A percentile compares a stretch with the other conserved stretches of the same genome.
Conservation (phyloP, 495 filamentous ascomycete species). For the Penicillium diatomitis region DNA sequence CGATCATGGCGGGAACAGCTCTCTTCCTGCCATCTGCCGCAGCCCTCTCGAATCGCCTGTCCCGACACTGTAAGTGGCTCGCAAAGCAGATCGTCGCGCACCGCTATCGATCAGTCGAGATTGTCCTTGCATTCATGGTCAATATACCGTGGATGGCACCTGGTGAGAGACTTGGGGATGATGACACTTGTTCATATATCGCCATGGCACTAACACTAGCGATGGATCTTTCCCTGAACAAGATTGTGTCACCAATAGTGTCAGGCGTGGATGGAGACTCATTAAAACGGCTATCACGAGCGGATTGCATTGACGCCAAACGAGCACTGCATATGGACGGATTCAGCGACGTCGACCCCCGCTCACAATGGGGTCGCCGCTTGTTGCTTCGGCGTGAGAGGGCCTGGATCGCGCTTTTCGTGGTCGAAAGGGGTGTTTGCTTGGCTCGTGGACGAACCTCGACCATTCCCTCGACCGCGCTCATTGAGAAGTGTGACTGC, state of each 20-base stretch:
- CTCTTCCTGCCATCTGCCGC: slow-evolving; percentile 54
- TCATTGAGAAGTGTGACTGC: slow-evolving; percentile 55
- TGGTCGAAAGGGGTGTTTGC: slow-evolving; percentile 65
- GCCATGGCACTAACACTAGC: slow-evolving; percentile 60
- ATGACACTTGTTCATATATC: slow-evolving; percentile 64
- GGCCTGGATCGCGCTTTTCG: slow-evolving; percentile 62
- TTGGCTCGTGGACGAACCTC: slow-evolving; percentile 60
- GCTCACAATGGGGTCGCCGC: slow-evolving; percentile 47
- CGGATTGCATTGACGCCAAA: slow-evolving; percentile 57
- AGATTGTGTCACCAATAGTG: slow-evolving; percentile 47
- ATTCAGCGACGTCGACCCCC: slow-evolving; percentile 53
- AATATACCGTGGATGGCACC: slow-evolving; percentile 71
- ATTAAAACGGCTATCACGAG: slow-evolving; percentile 42
- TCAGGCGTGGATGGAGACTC: slow-evolving; percentile 40
- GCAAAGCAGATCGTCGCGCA: slow-evolving; percentile 49
- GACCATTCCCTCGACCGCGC: slow-evolving; percentile 53
- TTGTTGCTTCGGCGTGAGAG: slow-evolving; percentile 56
- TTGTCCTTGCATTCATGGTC: slow-evolving; percentile 67
- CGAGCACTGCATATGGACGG: slow-evolving; percentile 58
- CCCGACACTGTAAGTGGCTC: slow-evolving; percentile 53
- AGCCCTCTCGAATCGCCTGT: slow-evolving; percentile 53
- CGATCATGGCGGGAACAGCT: slow-evolving; percentile 54
- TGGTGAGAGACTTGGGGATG: slow-evolving; percentile 55
- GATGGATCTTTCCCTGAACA: slow-evolving; percentile 59
- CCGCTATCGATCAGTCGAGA: slow-evolving; percentile 58